Conservation (phyloP, 2,329 filamentous ascomycete species). For the Penicillium sp. region DNA sequence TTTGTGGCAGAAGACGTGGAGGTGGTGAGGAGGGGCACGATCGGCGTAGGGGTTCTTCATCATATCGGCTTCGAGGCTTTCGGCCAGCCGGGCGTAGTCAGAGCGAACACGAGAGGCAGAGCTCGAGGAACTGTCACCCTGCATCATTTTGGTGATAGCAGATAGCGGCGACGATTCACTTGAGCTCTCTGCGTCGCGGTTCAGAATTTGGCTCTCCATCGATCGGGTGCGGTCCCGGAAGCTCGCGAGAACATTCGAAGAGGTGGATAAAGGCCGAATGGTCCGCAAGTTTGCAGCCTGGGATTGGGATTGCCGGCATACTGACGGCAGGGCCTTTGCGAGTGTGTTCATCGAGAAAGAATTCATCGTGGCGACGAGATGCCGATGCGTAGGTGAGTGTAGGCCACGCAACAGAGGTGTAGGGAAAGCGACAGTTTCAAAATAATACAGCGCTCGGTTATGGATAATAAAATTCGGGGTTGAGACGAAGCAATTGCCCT, state of each 20-base stretch:
- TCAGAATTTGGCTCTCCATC: constrained; percentile 32
- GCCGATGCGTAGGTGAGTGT: constrained; percentile 7
- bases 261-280: constrained; percentile 36
- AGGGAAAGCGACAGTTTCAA: background rate
- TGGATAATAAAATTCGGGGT: background rate
- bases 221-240: constrained; percentile 20
- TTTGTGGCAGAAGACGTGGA: constrained; percentile 83
- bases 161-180: constrained; percentile 26
- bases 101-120: constrained; percentile 20
- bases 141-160: constrained; percentile 34
- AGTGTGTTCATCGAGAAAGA: constrained; percentile 32
- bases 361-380: constrained; percentile 30
- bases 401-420: background rate
- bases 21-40: constrained; percentile 65
- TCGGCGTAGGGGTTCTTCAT: constrained; percentile 38
- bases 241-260: constrained; percentile 22
- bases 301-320: constrained; percentile 30
- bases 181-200: constrained; percentile 17
- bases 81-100: constrained; percentile 34
- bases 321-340: constrained; percentile 33
- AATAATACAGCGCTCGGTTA: background rate
- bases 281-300: constrained; percentile 21
- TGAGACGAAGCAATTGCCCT: background rate
- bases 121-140: constrained; percentile 22
- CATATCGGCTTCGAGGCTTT: constrained; percentile 37